Conservation (phyloP, 2,329 filamentous ascomycete genomes). For the Monosporascus sp. region DNA sequence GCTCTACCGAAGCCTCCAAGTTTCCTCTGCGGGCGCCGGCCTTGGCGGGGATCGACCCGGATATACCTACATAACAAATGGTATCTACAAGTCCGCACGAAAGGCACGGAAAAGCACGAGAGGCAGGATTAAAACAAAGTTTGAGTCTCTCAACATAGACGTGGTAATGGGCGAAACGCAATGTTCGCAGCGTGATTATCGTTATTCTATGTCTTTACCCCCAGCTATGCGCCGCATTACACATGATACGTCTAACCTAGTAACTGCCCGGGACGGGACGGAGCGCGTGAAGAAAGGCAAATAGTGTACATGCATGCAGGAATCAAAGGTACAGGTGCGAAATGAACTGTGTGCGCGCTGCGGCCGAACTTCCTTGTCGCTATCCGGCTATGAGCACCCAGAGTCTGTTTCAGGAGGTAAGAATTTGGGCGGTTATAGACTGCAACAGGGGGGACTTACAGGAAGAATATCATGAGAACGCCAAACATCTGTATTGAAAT, state of each 20-base stretch:
- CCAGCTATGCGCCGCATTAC: background rate
- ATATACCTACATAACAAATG: no score
- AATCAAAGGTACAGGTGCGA: background rate
- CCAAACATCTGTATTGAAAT: slow-evolving; percentile 56
- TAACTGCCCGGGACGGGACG: background rate
- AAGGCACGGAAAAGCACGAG: no score
- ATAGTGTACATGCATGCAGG: background rate
- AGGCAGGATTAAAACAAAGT: no score
- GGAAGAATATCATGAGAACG: slow-evolving; percentile 90
- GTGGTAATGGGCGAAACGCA: background rate
- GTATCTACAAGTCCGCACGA: no score
- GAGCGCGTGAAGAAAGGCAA: background rate
- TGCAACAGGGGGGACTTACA: slow-evolving; percentile 37
- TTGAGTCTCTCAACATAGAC: no score
- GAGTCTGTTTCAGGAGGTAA: slow-evolving; percentile 33
- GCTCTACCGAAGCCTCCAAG: no score
- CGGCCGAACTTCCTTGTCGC: slow-evolving; percentile 1
- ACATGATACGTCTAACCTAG: background rate
- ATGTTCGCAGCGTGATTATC: no score
- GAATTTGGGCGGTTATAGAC: background rate
- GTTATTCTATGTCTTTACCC: background rate
- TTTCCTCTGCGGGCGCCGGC: no score
- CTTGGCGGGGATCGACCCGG: no score
- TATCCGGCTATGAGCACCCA: slow-evolving; percentile 63
- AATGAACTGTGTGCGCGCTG: background rate